These are phyloP conservation scores for Paraphaeosphaeria minitans DNA, from an alignment of 2,329 filamentous ascomycete species.

Conservation along the genomic window DNA sequence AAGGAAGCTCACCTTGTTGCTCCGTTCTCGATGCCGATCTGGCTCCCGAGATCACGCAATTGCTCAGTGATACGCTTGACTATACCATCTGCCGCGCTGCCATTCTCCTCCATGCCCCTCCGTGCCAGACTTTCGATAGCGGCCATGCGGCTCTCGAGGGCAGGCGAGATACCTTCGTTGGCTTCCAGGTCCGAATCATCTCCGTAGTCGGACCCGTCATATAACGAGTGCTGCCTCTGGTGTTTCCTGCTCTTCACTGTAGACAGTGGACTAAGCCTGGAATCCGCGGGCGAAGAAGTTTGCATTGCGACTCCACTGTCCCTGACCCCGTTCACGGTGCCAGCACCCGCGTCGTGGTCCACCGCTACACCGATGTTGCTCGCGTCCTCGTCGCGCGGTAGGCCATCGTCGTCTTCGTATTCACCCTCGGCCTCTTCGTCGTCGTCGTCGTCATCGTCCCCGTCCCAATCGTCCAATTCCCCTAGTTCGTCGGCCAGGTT, in stretches of 20 bases:
- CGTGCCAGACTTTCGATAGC: slow-evolving; percentile 72
- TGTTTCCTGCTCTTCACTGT: slow-evolving; percentile 39
- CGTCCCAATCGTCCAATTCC: slow-evolving; percentile 65
- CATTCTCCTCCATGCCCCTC: slow-evolving; percentile 67
- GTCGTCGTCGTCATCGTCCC: slow-evolving; percentile 70
- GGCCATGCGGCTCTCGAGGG: slow-evolving; percentile 71
- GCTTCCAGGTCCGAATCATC: slow-evolving; percentile 72
- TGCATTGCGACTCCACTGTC: slow-evolving; percentile 55
- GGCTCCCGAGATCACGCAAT: slow-evolving; percentile 74
- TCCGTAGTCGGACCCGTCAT: slow-evolving; percentile 76
- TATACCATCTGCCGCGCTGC: slow-evolving; percentile 68
- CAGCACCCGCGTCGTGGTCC: slow-evolving; percentile 41
- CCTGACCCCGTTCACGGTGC: slow-evolving; percentile 43
- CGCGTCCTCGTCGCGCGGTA: slow-evolving; percentile 29
- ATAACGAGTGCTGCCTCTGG: slow-evolving; percentile 57
- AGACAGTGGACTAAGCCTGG: slow-evolving; percentile 48
- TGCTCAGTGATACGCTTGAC: slow-evolving; percentile 71
- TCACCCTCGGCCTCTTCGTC: slow-evolving; percentile 59
- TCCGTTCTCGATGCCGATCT: slow-evolving; percentile 73
- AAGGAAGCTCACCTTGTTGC: slow-evolving; percentile 64
- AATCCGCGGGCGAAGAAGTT: slow-evolving; percentile 43
- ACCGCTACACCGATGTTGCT: slow-evolving; percentile 38
- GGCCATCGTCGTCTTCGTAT: slow-evolving; percentile 41
- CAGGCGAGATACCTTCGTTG: slow-evolving; percentile 67
- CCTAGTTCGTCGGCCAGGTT: slow-evolving; percentile 83